A percentile compares a stretch with the other conserved stretches of the same genome.
These are phyloP conservation scores for Candida sojae DNA, from an alignment of 1,139 yeast species.

Conservation along the genomic window DNA sequence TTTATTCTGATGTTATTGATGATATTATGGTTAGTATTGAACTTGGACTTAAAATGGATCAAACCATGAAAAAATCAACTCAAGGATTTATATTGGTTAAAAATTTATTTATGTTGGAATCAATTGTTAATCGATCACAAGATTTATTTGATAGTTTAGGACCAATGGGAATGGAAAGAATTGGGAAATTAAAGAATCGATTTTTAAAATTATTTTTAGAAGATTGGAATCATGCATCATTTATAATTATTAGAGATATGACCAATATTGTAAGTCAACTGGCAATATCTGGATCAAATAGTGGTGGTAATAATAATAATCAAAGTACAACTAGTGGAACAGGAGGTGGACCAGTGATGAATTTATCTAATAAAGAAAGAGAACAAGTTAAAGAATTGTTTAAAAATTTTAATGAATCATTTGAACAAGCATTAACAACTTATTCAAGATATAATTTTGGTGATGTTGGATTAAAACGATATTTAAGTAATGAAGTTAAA, in stretches of 20 bases:
- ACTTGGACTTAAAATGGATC: slow-evolving; percentile 45
- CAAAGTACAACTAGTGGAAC: slow-evolving; percentile 7
- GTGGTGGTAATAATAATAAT: background rate
- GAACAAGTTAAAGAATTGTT: slow-evolving; percentile 87
- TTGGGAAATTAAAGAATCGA: slow-evolving; percentile 70
- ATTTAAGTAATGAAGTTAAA: slow-evolving; percentile 63
- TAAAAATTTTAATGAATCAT: slow-evolving; percentile 76
- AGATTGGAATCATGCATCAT: slow-evolving; percentile 83
- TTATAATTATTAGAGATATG: slow-evolving; percentile 68
- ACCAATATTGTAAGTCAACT: slow-evolving; percentile 41
- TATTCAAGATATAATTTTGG: slow-evolving; percentile 66
- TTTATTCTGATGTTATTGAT: slow-evolving; percentile 74
- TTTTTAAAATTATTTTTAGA: slow-evolving; percentile 75
- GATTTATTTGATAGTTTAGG: slow-evolving; percentile 58
- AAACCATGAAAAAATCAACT: slow-evolving; percentile 41
- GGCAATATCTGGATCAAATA: slow-evolving; percentile 1
- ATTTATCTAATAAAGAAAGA: slow-evolving; percentile 64
- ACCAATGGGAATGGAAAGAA: slow-evolving; percentile 61
- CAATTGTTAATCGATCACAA: slow-evolving; percentile 64
- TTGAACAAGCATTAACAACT: slow-evolving; percentile 68
- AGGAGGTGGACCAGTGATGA: slow-evolving; percentile 18
- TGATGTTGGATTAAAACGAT: slow-evolving; percentile 64
- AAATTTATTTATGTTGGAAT: slow-evolving; percentile 74
- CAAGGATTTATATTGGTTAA: slow-evolving; percentile 74
- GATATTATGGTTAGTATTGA: slow-evolving; percentile 63